Evolutionary conservation across 2,329 filamentous ascomycete species (phyloP).

Genomic region (Calycina marina): DNA sequence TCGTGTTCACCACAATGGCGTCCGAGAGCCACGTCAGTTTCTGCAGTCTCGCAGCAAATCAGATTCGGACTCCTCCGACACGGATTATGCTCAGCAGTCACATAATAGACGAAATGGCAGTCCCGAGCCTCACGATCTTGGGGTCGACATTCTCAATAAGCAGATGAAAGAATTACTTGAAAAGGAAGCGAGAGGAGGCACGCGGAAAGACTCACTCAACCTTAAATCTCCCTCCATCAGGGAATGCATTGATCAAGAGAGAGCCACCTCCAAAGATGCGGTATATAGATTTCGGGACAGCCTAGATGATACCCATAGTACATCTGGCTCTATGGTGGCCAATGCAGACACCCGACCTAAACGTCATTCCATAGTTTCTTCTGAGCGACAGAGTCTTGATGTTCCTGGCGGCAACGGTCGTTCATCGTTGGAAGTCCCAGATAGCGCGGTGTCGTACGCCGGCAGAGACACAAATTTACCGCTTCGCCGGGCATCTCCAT

Average conservation of each 20-base stretch:
- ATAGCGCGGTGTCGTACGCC: constrained; percentile 27
- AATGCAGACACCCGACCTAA: constrained; percentile 9
- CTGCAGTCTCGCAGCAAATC: constrained; percentile 36
- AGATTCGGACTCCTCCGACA: constrained; percentile 45
- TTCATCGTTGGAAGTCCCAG: constrained; percentile 28
- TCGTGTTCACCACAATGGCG: constrained; percentile 41
- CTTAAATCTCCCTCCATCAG: constrained; percentile 6
- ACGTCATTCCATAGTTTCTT: constrained; percentile 10
- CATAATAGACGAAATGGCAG: constrained; percentile 29
- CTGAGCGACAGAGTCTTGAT: constrained; percentile 30
- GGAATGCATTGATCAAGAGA: constrained; percentile 5
- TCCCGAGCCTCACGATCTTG: constrained; percentile 28
- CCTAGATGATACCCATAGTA: constrained; percentile 10
- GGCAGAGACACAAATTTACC: constrained; percentile 49
- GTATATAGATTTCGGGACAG: constrained; percentile 3
- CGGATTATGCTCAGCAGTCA: constrained; percentile 29
- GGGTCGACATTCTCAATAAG: constrained; percentile 40
- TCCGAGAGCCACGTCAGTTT: constrained; percentile 34
- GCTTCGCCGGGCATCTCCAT: constrained; percentile 43
- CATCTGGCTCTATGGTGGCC: constrained; percentile 10
- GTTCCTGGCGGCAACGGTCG: constrained; percentile 26
- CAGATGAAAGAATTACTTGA: constrained; percentile 48
- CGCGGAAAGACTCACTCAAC: not conserved
- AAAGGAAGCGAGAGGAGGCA: constrained; percentile 28
- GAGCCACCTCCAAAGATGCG: constrained; percentile 11